Percentiles rank a stretch among this genome's conserved stretches.
These are phyloP conservation scores for Magnusiomyces suaveolens DNA, from an alignment of 1,139 yeast species.

Conservation along the genomic window DNA sequence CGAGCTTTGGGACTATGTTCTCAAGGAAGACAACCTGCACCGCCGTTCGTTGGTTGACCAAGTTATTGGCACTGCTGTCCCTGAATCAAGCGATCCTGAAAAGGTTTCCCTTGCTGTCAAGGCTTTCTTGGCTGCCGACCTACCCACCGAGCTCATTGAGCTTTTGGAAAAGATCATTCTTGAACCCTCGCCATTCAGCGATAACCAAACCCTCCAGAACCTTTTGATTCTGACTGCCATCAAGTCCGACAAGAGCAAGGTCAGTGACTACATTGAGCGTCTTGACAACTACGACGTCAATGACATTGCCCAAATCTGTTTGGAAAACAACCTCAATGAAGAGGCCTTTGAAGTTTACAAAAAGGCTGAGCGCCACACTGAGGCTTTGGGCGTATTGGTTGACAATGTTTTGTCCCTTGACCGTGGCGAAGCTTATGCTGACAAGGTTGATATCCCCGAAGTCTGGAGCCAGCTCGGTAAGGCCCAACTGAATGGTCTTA, in stretches of 20 bases:
- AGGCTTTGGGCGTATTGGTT: constrained; percentile 83
- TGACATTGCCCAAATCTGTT: constrained; percentile 88
- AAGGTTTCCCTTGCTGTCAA: constrained; percentile 93
- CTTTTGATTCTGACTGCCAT: constrained; percentile 86
- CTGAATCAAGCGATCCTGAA: constrained; percentile 90
- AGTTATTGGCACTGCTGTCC: constrained; percentile 92
- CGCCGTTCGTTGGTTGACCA: constrained; percentile 89
- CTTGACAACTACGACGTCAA: constrained; percentile 85
- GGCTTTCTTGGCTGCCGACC: constrained; percentile 92
- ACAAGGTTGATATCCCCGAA: constrained; percentile 73
- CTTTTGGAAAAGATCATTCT: constrained; percentile 87
- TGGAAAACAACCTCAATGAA: constrained; percentile 78
- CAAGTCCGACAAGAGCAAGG: constrained; percentile 86
- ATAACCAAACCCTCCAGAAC: constrained; percentile 90
- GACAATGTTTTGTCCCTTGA: constrained; percentile 91
- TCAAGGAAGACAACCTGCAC: constrained; percentile 66
- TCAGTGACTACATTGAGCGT: constrained; percentile 72
- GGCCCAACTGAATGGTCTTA: constrained; percentile 89
- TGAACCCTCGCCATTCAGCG: constrained; percentile 95
- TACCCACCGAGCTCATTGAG: constrained; percentile 88
- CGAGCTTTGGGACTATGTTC: constrained; percentile 70
- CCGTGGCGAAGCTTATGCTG: constrained; percentile 91
- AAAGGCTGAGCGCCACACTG: constrained; percentile 65
- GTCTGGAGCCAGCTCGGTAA: constrained; percentile 85
- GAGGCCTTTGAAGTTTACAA: constrained; percentile 93